Conservation (phyloP, 352 stramenopile genomes). For the Phytophthora idaei region DNA sequence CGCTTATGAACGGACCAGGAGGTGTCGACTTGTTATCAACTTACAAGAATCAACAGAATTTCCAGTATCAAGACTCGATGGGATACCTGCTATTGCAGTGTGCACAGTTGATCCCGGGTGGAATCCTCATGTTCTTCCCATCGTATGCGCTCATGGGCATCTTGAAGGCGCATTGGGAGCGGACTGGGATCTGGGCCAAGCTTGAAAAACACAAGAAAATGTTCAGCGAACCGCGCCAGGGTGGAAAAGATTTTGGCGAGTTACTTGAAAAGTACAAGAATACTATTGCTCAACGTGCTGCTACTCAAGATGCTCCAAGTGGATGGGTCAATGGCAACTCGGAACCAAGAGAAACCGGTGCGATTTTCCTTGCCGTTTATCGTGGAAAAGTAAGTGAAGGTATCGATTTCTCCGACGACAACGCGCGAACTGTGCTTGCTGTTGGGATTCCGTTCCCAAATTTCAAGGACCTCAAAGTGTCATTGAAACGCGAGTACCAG, state of each 20-base stretch:
- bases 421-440: conserved; percentile 95
- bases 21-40: conserved; percentile 69
- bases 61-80: conserved; percentile 81
- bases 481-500: conserved; percentile 78
- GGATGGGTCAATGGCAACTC: conserved; percentile 14
- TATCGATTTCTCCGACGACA: conserved; percentile 98
- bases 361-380: conserved; percentile 97
- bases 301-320: conserved; percentile 15
- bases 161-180: conserved; percentile 57
- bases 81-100: conserved; percentile 72
- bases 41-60: conserved; percentile 82
- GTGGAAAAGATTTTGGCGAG: conserved; percentile 80
- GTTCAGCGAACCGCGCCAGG: conserved; percentile 67
- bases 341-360: conserved; percentile 61
- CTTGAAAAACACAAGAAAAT: conserved; percentile 64
- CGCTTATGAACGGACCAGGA: conserved; percentile 64
- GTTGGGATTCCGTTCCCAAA: conserved; percentile 98
- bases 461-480: conserved; percentile 91
- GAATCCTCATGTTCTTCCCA: conserved; percentile 85
- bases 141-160: conserved; percentile 81
- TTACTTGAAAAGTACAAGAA: conserved; percentile 74
- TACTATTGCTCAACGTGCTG: conserved; percentile 40
- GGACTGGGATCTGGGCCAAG: conserved; percentile 56
- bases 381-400: conserved; percentile 98
- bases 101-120: conserved; percentile 60